Evolutionary conservation across 1,139 yeast genomes (phyloP).

Genomic region (Lodderomyces metapsilosis): DNA sequence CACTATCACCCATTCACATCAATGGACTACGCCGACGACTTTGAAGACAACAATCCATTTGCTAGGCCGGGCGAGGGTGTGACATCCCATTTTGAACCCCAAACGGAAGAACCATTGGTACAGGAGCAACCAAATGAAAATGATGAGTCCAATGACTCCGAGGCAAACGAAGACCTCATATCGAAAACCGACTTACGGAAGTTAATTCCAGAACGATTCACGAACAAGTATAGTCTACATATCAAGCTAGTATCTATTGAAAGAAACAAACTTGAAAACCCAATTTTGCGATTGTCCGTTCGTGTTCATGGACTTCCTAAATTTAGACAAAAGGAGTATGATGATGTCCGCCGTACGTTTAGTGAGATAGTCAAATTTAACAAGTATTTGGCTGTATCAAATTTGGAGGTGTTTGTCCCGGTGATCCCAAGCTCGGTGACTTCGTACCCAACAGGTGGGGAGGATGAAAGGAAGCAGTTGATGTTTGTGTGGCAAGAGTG

Average conservation of each 20-base stretch:
- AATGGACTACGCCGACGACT: constrained; percentile 63
- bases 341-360: constrained; percentile 78
- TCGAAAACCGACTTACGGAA: constrained; percentile 40
- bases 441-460: constrained; percentile 78
- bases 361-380: constrained; percentile 75
- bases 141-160: constrained; percentile 7
- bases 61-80: constrained; percentile 26
- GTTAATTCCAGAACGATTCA: constrained; percentile 52
- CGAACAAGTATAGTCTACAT: constrained; percentile 29
- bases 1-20: too few species aligned
- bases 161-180: constrained; percentile 6
- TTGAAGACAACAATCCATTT: constrained; percentile 65
- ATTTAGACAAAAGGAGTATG: constrained; percentile 68
- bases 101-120: neutral
- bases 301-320: constrained; percentile 58
- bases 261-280: constrained; percentile 42
- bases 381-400: constrained; percentile 73
- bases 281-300: constrained; percentile 45
- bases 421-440: constrained; percentile 75
- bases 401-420: constrained; percentile 92
- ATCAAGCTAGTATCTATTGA: constrained; percentile 36
- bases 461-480: constrained; percentile 69
- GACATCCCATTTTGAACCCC: neutral
- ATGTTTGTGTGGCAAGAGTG: constrained; percentile 71
- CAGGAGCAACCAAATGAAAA: constrained; percentile 5